phyloP scores from a whole-genome alignment of 1,284 basidiomycete genomes.

The Pyrrhoderma lamaoense region DNA sequence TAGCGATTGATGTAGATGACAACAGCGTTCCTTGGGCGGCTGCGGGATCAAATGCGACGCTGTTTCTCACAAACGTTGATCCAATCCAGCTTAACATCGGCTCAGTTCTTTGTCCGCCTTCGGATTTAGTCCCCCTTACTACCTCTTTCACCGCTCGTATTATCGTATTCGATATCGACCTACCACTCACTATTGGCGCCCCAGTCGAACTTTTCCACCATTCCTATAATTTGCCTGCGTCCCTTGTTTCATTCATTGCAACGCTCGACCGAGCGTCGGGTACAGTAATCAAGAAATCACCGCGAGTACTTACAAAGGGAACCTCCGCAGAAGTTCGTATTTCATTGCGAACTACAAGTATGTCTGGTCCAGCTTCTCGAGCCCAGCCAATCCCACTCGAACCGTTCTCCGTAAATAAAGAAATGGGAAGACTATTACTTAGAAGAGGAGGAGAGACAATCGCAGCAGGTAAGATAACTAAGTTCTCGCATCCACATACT shows the following conservation, averaged over 20 bases:
- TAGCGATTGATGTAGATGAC: conserved; percentile 85
- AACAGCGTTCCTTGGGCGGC: conserved; percentile 80
- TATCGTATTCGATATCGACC: conserved; percentile 88
- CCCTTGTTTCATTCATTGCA: conserved; percentile 71
- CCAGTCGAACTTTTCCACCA: conserved; percentile 94
- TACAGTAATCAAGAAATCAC: conserved; percentile 67
- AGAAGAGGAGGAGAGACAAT: conserved; percentile 91
- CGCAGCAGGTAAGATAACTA: conserved; percentile 62
- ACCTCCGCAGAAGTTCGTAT: conserved; percentile 83
- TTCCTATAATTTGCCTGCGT: conserved; percentile 86
- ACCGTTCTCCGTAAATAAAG: conserved; percentile 85
- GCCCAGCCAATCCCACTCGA: conserved; percentile 76
- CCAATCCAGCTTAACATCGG: conserved; percentile 83
- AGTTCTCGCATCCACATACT: neutral
- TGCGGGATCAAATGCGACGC: conserved; percentile 83
- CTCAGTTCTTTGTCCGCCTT: conserved; percentile 78
- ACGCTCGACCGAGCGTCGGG: conserved; percentile 78
- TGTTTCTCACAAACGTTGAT: conserved; percentile 83
- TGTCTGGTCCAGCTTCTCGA: conserved; percentile 39
- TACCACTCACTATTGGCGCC: conserved; percentile 85
- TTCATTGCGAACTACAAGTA: conserved; percentile 52
- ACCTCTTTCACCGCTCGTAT: conserved; percentile 79
- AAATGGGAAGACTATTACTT: conserved; percentile 91
- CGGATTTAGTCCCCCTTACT: conserved; percentile 66
- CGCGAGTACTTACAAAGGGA: conserved; percentile 80